Percentiles rank a stretch among this genome's conserved stretches.
Evolutionary conservation across 2,329 filamentous ascomycete species (phyloP).

Genomic region (Calonectria pseudoturangicola): DNA sequence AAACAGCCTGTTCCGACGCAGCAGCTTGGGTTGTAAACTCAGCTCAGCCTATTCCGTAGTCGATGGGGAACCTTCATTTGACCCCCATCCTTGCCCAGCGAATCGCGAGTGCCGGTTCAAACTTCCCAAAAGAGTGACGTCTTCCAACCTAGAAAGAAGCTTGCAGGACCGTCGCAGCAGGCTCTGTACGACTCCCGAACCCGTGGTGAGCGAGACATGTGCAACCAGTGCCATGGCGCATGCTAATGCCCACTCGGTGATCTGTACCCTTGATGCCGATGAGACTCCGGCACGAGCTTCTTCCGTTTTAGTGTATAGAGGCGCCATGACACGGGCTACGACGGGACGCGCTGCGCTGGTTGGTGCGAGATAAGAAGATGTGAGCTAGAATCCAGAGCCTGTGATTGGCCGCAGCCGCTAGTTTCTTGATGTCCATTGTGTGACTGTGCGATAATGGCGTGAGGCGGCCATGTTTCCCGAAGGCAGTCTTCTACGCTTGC

Average conservation of each 20-base stretch:
- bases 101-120: slow-evolving; percentile 44
- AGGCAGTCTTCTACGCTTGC: slow-evolving; percentile 32
- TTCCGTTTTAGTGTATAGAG: slow-evolving; percentile 51
- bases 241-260: slow-evolving; percentile 49
- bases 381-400: slow-evolving; percentile 36
- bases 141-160: slow-evolving; percentile 48
- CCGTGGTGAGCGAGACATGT: slow-evolving; percentile 54
- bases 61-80: slow-evolving; percentile 33
- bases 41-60: slow-evolving; percentile 22
- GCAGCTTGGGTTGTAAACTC: slow-evolving; percentile 20
- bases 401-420: slow-evolving; percentile 62
- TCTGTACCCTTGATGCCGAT: slow-evolving; percentile 51
- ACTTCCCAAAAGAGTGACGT: slow-evolving; percentile 55
- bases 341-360: slow-evolving; percentile 54
- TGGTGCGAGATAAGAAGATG: slow-evolving; percentile 66
- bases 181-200: slow-evolving; percentile 50
- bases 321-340: slow-evolving; percentile 35
- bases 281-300: slow-evolving; percentile 52
- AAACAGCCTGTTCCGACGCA: slow-evolving; percentile 15
- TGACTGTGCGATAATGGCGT: slow-evolving; percentile 57
- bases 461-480: slow-evolving; percentile 41
- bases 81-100: slow-evolving; percentile 37
- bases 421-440: slow-evolving; percentile 66
- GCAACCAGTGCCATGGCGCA: slow-evolving; percentile 51
- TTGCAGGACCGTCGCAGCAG: slow-evolving; percentile 47